phyloP scores from a whole-genome alignment of 768 basidiomycete species.

The Russula griseocarnosa region DNA sequence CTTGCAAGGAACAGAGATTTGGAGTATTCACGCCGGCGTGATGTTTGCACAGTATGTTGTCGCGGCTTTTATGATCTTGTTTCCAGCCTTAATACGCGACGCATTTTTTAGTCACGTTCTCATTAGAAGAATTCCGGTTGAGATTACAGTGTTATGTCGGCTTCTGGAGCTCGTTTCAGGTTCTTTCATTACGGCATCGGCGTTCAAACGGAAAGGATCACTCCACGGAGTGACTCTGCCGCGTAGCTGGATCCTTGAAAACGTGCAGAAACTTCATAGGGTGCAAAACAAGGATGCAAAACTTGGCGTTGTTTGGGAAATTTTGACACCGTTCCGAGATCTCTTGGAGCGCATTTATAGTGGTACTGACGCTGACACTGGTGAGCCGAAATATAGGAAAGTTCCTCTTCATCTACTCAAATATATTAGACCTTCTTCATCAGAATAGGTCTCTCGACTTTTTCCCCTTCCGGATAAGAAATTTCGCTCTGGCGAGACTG shows the following conservation, averaged over 20 bases:
- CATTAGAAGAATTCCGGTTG: slow-evolving; percentile 8
- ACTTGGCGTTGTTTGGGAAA: not conserved
- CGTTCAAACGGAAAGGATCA: not conserved
- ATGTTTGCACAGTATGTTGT: slow-evolving; percentile 13
- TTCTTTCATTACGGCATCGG: slow-evolving; percentile 14
- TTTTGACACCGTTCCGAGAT: slow-evolving; percentile 4
- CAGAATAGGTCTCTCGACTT: slow-evolving; percentile 9
- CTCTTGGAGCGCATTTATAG: slow-evolving; percentile 27
- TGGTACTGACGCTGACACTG: not conserved
- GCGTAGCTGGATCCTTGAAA: slow-evolving; percentile 28
- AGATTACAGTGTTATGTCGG: slow-evolving; percentile 16
- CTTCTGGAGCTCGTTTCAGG: slow-evolving; percentile 19
- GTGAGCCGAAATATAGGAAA: not conserved
- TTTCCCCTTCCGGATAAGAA: not conserved
- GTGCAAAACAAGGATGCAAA: slow-evolving; percentile 13
- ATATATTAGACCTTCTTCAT: slow-evolving; percentile 3
- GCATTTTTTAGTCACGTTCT: slow-evolving; percentile 15
- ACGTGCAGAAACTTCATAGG: slow-evolving; percentile 7
- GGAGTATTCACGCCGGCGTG: slow-evolving; percentile 10
- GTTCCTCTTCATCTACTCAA: not conserved
- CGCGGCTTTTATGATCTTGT: too few species aligned
- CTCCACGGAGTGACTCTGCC: slow-evolving; percentile 20
- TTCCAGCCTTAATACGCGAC: not conserved
- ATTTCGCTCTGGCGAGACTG: slow-evolving; percentile 17
- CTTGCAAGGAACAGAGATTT: not conserved